These are phyloP conservation scores for Plantago coronopus DNA, from an alignment of 305 asterid genomes.

Conservation along the genomic window DNA sequence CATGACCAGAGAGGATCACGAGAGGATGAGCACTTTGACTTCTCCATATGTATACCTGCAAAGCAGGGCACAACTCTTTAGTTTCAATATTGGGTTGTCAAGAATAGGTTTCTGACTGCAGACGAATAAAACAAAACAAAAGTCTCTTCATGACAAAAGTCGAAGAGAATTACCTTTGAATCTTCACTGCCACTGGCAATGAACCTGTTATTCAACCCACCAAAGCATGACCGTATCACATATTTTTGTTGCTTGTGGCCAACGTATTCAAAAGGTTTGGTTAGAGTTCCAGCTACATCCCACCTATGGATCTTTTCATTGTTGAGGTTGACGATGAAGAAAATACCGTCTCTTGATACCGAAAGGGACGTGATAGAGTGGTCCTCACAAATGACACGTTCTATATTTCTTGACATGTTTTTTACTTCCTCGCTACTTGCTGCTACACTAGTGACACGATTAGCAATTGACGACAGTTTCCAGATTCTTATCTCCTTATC, in stretches of 20 bases:
- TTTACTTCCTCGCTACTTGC: too few species aligned
- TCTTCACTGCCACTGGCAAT: conserved; percentile 96
- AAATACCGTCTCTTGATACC: conserved; percentile 63
- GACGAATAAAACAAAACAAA: neutral
- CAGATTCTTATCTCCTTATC: conserved; percentile 78
- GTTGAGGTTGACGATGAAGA: conserved; percentile 77
- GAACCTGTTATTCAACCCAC: conserved; percentile 67
- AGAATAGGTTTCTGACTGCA: neutral
- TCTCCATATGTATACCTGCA: conserved; percentile 88
- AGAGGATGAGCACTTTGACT: conserved; percentile 49
- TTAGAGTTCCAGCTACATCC: conserved; percentile 57
- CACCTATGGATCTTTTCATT: conserved; percentile 95
- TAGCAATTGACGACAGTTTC: conserved; percentile 45
- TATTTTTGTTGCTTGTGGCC: conserved; percentile 82
- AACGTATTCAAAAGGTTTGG: conserved; percentile 49
- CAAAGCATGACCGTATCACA: conserved; percentile 92
- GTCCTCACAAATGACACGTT: conserved; percentile 67
- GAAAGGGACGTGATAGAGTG: conserved; percentile 81
- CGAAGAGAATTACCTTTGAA: conserved; percentile 55
- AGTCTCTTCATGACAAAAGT: neutral
- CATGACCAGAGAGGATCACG: conserved; percentile 73
- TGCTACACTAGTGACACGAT: conserved; percentile 23
- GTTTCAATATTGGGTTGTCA: neutral
- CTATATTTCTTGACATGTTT: conserved; percentile 26
- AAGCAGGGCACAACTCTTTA: conserved; percentile 5